Evolutionary conservation across 768 basidiomycete species (phyloP).

Genomic region (Termitomyces sp.): DNA sequence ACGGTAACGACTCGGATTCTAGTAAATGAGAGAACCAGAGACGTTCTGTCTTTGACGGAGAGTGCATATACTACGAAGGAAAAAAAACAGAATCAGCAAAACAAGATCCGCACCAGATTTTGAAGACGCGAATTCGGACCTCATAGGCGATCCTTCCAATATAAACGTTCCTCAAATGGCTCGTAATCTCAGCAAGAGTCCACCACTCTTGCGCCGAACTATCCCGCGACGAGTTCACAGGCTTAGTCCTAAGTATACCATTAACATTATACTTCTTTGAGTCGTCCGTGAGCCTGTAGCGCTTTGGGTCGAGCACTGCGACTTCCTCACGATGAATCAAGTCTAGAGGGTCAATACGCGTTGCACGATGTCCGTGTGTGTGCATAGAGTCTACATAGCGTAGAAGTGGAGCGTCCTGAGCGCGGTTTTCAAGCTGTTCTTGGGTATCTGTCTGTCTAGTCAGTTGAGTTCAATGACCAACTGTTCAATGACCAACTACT

Average conservation of each 20-base stretch:
- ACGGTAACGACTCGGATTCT: conserved; percentile 54
- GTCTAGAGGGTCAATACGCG: conserved; percentile 84
- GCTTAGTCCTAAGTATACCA: conserved; percentile 77
- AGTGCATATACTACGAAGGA: conserved; percentile 84
- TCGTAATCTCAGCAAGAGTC: conserved; percentile 67
- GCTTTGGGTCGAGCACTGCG: conserved; percentile 67
- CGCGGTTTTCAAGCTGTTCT: conserved; percentile 64
- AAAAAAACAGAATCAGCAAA: not conserved
- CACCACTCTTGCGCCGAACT: conserved; percentile 41
- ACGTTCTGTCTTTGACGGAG: conserved; percentile 79
- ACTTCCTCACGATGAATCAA: conserved; percentile 81
- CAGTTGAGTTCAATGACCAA: not conserved
- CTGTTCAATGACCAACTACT: no score
- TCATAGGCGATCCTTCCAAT: conserved; percentile 88
- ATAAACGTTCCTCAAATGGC: conserved; percentile 70
- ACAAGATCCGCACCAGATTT: not conserved
- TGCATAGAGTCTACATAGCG: conserved; percentile 89
- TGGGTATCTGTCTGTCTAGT: conserved; percentile 53
- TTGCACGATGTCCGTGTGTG: conserved; percentile 82
- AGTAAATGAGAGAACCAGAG: conserved; percentile 87
- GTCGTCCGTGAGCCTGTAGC: conserved; percentile 69
- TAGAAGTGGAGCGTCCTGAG: conserved; percentile 69
- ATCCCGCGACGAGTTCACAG: conserved; percentile 27
- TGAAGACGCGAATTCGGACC: conserved; percentile 27
- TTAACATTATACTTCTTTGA: conserved; percentile 62